Percentiles rank a stretch among this genome's conserved stretches.
These are phyloP conservation scores for Daldinia eschscholtzii DNA, from an alignment of 2,329 filamentous ascomycete genomes.

Conservation along the genomic window DNA sequence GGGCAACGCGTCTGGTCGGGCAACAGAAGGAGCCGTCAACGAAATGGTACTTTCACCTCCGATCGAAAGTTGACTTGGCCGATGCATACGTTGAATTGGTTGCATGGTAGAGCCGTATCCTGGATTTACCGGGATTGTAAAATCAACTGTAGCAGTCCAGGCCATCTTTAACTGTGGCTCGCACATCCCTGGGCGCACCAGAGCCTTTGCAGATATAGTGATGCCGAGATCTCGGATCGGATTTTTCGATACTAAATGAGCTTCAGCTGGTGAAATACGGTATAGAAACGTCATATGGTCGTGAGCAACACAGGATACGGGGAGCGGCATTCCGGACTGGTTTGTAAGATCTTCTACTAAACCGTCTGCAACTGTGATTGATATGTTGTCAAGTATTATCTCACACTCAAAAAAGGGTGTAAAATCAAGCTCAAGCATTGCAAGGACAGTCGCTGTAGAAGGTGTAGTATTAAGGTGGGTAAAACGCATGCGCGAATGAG, in stretches of 20 bases:
- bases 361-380: conserved; percentile 69
- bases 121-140: conserved; percentile 74
- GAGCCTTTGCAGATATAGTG: conserved; percentile 70
- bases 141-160: conserved; percentile 78
- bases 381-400: conserved; percentile 71
- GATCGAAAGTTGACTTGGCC: conserved; percentile 74
- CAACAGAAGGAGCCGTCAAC: conserved; percentile 69
- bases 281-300: conserved; percentile 84
- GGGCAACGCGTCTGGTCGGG: conserved; percentile 71
- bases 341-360: conserved; percentile 69
- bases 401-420: conserved; percentile 77
- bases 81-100: conserved; percentile 71
- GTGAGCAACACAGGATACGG: conserved; percentile 74
- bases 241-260: conserved; percentile 61
- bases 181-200: conserved; percentile 68
- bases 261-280: conserved; percentile 67
- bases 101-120: conserved; percentile 69
- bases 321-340: conserved; percentile 64
- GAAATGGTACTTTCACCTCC: conserved; percentile 66
- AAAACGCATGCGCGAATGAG: conserved; percentile 80
- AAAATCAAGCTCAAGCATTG: conserved; percentile 80
- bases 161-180: conserved; percentile 72
- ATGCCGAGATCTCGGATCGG: conserved; percentile 68
- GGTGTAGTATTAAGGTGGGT: conserved; percentile 72
- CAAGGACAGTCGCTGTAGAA: conserved; percentile 72